Evolutionary conservation across 257 asterid genomes (phyloP), one percentile per base, ranked within the genome.

Genomic region (Lantana camara): DNA sequence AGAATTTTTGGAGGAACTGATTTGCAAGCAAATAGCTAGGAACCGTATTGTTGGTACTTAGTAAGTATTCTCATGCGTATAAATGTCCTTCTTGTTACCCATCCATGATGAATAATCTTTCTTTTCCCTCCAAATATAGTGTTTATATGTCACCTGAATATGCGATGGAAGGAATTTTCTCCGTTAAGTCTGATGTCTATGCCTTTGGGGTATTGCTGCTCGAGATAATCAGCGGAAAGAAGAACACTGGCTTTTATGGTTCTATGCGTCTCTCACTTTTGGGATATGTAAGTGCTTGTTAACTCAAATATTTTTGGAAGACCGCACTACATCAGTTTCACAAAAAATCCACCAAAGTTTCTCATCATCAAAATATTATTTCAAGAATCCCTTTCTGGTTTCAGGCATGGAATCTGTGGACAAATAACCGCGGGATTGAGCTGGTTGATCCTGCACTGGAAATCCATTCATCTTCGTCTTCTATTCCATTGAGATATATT

Each of bases 371-470:
- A n/a, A n/a, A n/a, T n/a, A n/a, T n/a, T n/a, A n/a, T 13, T 34
- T 49, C 12, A 35, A 1, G 20, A 10, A 35, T 3, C 21, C 24
- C 0, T 22, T 24, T 7, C 32, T 52, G 23, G 21, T 53, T 54
- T 53, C 45, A 74, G 79, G 72, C 62, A 1, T 74, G 79, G 79
- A 35, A 74, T 41, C 19, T 53, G 57, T 74, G 79, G 79, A 20
- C n/a, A 9, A 20, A 50, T 13, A 56, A 52, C 7, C 16, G 56
- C 14, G 63, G 42, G 4, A 11, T 68, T 5, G 75, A 68, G 57
- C 66, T 68, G n/a, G 15, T 74, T 9, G 79, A 74, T 42, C 55
- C 64, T 3, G 7, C n/a, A 16, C 12, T 74, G 42, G 67, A 69
- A 11, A 9, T 16, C 38, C 37, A 51, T 3, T 40, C 66, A 8